Evolutionary conservation across 164 flowering plant genomes (phyloP).

Genomic region (Liriodendron chinense): DNA sequence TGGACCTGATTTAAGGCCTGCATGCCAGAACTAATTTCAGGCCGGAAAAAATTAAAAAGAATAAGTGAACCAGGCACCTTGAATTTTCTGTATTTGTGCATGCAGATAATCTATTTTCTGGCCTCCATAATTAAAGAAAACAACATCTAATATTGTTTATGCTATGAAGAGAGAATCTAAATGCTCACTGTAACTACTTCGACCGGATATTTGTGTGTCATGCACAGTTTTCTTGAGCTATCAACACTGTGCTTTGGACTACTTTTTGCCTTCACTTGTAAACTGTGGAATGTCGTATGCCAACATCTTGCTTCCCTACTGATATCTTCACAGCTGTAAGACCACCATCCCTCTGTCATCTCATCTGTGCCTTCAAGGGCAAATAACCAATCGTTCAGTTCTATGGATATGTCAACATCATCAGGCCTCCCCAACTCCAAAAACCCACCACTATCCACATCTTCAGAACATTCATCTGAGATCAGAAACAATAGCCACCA

Average conservation of each 20-base stretch:
- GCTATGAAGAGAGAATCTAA: not conserved
- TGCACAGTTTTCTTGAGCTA: conserved; percentile 28
- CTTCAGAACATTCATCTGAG: conserved; percentile 48
- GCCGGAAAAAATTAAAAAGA: not conserved
- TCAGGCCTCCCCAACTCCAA: conserved; percentile 75
- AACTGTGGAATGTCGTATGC: conserved; percentile 74
- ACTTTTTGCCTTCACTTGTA: conserved; percentile 69
- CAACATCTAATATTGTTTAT: not conserved
- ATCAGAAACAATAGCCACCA: not conserved
- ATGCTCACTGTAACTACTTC: conserved; percentile 67
- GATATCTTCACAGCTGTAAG: conserved; percentile 25
- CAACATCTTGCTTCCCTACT: conserved; percentile 81
- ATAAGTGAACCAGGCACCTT: not conserved
- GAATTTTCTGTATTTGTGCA: not conserved
- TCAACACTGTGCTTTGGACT: conserved; percentile 32
- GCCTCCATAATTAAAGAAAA: not conserved
- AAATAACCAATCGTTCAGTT: conserved; percentile 90
- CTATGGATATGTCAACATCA: conserved; percentile 79
- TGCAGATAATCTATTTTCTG: not conserved
- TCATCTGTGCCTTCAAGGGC: conserved; percentile 87
- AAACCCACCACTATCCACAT: conserved; percentile 32
- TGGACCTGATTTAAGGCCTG: not conserved
- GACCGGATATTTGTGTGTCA: conserved; percentile 49
- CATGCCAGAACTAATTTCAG: not conserved
- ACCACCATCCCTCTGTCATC: conserved; percentile 57